Evolutionary conservation across 306 rosid genomes (phyloP), one percentile per base, ranked within the genome.

Genomic region (Casuarina equisetifolia): DNA sequence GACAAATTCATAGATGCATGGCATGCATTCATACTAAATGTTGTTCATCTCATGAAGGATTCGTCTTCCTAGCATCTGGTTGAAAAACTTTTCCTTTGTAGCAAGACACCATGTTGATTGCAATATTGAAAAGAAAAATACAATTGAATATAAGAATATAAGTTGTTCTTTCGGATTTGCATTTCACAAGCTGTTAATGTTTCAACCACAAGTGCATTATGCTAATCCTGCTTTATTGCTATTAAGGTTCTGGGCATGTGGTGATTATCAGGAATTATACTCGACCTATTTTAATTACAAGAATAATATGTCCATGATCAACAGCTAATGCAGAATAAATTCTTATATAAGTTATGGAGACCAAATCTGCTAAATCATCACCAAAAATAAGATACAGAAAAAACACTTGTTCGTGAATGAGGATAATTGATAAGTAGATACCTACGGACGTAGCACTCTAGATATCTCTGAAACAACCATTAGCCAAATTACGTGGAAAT

Each of bases 121-220:
- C 55, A 62, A 72, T 74, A 82, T 76, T 51, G 74, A 75, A 70
- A 8, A 17, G 12, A 3, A 8, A 52, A 68, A 53, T 74, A 72
- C 50, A 40, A 66, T 39, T 25, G 32, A 25, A 40, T 73, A 75
- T 85, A 72, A 76, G 78, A 80, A 84, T 78, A 84, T 61, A 82
- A 70, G 80, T 82, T 88, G 76, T 79, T 81, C 83, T 77, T 77
- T 77, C 63, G 73, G 68, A 76, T 81, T 77, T 72, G 83, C 84
- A 72, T 74, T 78, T 69, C 76, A 69, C 45, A 70, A 70, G 83
- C 74, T 73, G 73, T 78, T 84, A 84, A 84, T 77, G 85, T 82
- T 91, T 85, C 86, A 68, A 76, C 67, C 69, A 76, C 86, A 76
- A 72, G 80, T 73, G 45, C 58, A 75, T 84, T 85, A 78, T 88